Base-by-base conservation (phyloP, 352 stramenopile species). In the Phytophthora chlamydospora region DNA sequence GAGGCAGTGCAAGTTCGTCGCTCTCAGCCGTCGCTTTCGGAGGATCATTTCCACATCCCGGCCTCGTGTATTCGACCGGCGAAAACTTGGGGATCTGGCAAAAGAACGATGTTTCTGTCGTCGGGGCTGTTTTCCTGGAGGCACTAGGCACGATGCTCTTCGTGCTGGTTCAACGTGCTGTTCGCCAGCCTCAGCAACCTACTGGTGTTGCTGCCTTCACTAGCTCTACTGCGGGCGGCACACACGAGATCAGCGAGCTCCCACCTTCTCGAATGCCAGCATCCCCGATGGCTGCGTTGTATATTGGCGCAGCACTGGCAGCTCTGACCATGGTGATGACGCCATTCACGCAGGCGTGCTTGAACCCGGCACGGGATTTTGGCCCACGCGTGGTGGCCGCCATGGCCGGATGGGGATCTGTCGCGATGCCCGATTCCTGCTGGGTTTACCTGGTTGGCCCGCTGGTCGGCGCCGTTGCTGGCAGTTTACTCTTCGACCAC, bases 351-450 rank as follows among this genome's bases (percentile, higher is more conserved):
- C 83, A 92, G 51, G 82, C 78, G 12, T 76, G 80, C 51, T 74
- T 92, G 43, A 96, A 94, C 53, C 87, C 85, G 11, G 85, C 82
- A 8, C 73, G 86, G 35, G 86, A 95, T 60, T 87, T 95, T 52
- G 86, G 86, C 1, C 83, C 85, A 33, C 63, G 81, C 14, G 58
- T 94, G 34, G 68, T 93, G 9, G 83, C 80, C 1, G 69, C 47
- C n/a, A 58, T 78, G 24, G 80, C 81, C 31, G 86, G 86, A 14
- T 95, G 86, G 86, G 71, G 71, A 8, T 61, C 49, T 12, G 45
- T 66, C 32, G 66, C 68, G 4, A 39, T 83, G 11, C 62, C 62
- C 19, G 66, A 74, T 38, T 76, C 65, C 27, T 86, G 75, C 41
- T 93, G 84, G 84, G 63, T 90, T 10, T 93, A 93, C 53, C 65